phyloP scores from a whole-genome alignment of 2,329 filamentous ascomycete species.

The Penicillium sp. region DNA sequence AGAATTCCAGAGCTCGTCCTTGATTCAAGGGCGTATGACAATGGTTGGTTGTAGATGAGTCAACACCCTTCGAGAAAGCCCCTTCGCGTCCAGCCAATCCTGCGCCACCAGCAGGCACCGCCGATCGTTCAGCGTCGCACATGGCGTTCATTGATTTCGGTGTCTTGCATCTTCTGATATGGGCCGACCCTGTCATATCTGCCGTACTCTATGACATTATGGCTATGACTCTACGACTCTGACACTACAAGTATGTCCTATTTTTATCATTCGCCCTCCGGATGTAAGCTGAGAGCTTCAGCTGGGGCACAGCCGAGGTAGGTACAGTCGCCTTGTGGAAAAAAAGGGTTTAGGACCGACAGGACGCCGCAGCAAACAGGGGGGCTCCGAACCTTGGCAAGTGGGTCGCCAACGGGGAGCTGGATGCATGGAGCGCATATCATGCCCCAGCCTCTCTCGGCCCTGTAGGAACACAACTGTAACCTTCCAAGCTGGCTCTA shows the following conservation, averaged over 20 bases:
- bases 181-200: not conserved
- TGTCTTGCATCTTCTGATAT: not conserved
- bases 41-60: constrained; percentile 16
- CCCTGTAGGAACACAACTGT: not conserved
- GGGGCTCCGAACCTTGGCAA: not conserved
- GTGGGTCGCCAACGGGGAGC: not conserved
- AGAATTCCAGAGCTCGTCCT: constrained; percentile 18
- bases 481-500: not conserved
- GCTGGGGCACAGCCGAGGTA: not conserved
- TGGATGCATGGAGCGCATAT: not conserved
- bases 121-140: constrained; percentile 25
- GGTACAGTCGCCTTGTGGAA: not conserved
- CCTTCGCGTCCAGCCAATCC: constrained; percentile 15
- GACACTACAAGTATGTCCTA: not conserved
- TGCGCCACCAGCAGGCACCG: constrained; percentile 21
- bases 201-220: not conserved
- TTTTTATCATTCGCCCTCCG: not conserved
- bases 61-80: constrained; percentile 19
- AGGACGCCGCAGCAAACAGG: not conserved
- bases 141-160: constrained; percentile 14
- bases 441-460: not conserved
- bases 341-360: not conserved
- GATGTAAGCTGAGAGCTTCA: not conserved
- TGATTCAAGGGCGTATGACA: constrained; percentile 15
- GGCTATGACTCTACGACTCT: not conserved